Evolutionary conservation across 257 asterid genomes (phyloP).

Genomic region (Knoxia roxburghii): DNA sequence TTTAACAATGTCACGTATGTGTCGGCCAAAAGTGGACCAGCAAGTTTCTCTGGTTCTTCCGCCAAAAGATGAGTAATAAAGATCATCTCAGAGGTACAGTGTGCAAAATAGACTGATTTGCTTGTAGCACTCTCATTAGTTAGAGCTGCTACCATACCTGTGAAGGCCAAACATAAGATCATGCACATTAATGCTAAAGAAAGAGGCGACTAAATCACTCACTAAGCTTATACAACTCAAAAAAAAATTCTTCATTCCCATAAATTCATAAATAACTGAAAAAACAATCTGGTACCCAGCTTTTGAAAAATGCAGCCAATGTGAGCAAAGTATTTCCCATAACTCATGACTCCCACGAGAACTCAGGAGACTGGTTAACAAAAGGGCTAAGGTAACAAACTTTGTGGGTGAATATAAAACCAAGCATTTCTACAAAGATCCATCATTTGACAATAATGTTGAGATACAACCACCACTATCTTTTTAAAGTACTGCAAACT

Average conservation of each 20-base stretch:
- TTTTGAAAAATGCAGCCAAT: not conserved
- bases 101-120: constrained; percentile 64
- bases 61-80: constrained; percentile 80
- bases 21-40: constrained; percentile 91
- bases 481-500: not conserved
- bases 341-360: not conserved
- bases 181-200: not conserved
- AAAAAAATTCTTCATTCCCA: not conserved
- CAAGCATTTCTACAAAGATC: not conserved
- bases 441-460: not conserved
- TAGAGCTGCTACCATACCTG: constrained; percentile 78
- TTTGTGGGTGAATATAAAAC: not conserved
- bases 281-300: not conserved
- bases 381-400: not conserved
- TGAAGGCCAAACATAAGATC: not conserved
- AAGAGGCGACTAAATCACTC: not conserved
- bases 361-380: not conserved
- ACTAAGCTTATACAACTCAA: not conserved
- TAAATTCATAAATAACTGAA: not conserved
- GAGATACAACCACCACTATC: not conserved
- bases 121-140: constrained; percentile 91
- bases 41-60: constrained; percentile 85
- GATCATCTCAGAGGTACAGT: constrained; percentile 76
- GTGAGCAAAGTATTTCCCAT: no score
- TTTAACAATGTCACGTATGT: constrained; percentile 83